Evolutionary conservation across 2,329 filamentous ascomycete genomes (phyloP).

Genomic region (Albophoma yamanashiensis): DNA sequence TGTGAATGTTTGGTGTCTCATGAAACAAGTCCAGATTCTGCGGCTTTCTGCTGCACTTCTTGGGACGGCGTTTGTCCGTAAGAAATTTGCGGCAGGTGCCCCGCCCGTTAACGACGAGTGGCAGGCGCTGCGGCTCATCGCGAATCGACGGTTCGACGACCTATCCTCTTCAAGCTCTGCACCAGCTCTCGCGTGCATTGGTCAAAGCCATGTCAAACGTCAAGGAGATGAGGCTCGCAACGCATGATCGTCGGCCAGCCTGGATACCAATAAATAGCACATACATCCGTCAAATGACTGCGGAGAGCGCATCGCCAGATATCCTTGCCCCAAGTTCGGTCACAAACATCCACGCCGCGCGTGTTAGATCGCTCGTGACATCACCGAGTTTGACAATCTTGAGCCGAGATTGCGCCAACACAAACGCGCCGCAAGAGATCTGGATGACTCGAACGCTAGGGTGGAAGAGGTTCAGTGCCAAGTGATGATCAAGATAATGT

Average conservation of each 20-base stretch:
- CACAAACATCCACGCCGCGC: slow-evolving; percentile 27
- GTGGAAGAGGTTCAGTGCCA: slow-evolving; percentile 44
- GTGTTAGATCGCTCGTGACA: slow-evolving; percentile 17
- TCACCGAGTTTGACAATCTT: slow-evolving; percentile 30
- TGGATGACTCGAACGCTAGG: slow-evolving; percentile 41
- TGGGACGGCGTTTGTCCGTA: too few species aligned
- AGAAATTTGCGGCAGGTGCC: too few species aligned
- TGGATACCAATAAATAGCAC: neutral
- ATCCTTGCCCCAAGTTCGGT: slow-evolving; percentile 23
- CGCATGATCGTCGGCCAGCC: too few species aligned
- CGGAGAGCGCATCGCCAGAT: slow-evolving; percentile 10
- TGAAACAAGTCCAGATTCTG: neutral
- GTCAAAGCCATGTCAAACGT: too few species aligned
- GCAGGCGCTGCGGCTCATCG: too few species aligned
- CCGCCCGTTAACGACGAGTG: too few species aligned
- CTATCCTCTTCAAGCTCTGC: too few species aligned
- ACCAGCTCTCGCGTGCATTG: too few species aligned
- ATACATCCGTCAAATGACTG: neutral
- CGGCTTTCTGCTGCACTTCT: too few species aligned
- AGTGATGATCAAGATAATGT: slow-evolving; percentile 38
- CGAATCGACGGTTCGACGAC: too few species aligned
- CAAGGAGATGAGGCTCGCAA: too few species aligned
- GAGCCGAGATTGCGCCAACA: slow-evolving; percentile 39
- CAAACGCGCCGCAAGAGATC: slow-evolving; percentile 45
- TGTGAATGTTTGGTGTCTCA: neutral